These are phyloP conservation scores for Rhododendron mucronatum DNA, from an alignment of 148 eudicot species.

Conservation along the genomic window DNA sequence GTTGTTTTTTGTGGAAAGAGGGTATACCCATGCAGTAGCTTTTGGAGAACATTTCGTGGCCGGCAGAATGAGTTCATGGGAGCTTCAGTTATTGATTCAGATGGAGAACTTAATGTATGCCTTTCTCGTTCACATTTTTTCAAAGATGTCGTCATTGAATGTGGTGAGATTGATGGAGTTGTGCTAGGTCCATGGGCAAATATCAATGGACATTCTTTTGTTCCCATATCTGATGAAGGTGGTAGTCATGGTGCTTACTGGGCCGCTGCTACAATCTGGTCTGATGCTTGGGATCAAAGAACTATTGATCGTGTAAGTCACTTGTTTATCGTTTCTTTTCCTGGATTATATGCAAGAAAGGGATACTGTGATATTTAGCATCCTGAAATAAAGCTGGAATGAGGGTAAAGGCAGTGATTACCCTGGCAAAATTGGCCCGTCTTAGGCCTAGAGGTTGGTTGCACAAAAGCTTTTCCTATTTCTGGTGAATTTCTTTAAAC, in stretches of 20 bases:
- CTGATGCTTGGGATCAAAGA: slow-evolving; percentile 86
- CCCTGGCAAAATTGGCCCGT: not conserved
- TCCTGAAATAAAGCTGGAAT: slow-evolving; percentile 4
- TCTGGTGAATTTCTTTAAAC: not conserved
- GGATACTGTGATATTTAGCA: not conserved
- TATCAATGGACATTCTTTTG: slow-evolving; percentile 29
- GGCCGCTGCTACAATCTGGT: slow-evolving; percentile 94
- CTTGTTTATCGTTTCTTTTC: slow-evolving; percentile 4
- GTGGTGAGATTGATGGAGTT: slow-evolving; percentile 91
- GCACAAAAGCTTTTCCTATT: not conserved
- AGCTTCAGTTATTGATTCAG: slow-evolving; percentile 28
- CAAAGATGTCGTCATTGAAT: slow-evolving; percentile 40
- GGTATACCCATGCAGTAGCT: slow-evolving; percentile 80
- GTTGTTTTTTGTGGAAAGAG: slow-evolving; percentile 45
- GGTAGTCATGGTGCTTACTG: slow-evolving; percentile 64
- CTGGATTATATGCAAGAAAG: not conserved
- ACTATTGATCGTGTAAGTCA: slow-evolving; percentile 85
- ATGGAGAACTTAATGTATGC: slow-evolving; percentile 34
- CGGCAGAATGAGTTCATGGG: slow-evolving; percentile 34
- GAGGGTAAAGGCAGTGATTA: not conserved
- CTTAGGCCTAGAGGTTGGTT: not conserved
- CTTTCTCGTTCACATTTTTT: slow-evolving; percentile 34
- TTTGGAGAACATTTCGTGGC: slow-evolving; percentile 55
- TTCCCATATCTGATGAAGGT: slow-evolving; percentile 57
- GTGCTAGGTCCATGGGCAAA: slow-evolving; percentile 83